Evolutionary conservation across 2,329 filamentous ascomycete species (phyloP), one percentile per base, ranked within the genome.

Genomic region (Teratosphaeria epicoccoides): DNA sequence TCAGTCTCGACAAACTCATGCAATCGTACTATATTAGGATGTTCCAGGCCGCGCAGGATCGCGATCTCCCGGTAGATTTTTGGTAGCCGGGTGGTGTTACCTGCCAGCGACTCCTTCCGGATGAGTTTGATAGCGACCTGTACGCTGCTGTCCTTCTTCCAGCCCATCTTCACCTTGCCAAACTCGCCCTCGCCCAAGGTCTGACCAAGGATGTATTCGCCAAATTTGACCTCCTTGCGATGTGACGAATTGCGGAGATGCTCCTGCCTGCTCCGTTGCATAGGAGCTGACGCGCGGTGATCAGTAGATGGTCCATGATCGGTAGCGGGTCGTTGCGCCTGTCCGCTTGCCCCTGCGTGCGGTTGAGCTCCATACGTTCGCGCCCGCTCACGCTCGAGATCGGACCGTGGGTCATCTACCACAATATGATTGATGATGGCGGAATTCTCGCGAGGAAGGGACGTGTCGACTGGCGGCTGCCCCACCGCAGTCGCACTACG

Each of bases 1-100:
- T 97, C 90, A 0, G 93, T 97, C 71, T 97, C 91, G 25, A 96
- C 90, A 87, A 98, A 97, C 71, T 98, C 94, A 70, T 97, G 91
- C 49, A 98, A 76, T 55, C 87, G 84, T 49, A 98, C 93, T 67
- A 98, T 98, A 68, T 98, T 98, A 20, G 91, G 90, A 69, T 98
- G 93, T 40, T 90, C 87, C 44, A 94, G 83, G 61, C 84, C 88
- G 54, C 82, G 81, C 47, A 98, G 76, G 62, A 98, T 98, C 43
- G 87, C 81, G 55, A 98, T 95, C 70, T 98, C 93, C 56, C 93
- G 88, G 72, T 96, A 90, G 62, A 98, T 98, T 73, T 98, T 98
- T 65, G 89, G 87, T 55, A 98, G 76, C 48, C 93, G 83, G 53
- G 84, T 88, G 3, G 90, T 87, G 67, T 97, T 96, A 57, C 81